phyloP scores from a whole-genome alignment of 768 basidiomycete species.

The Termitomyces sp. region DNA sequence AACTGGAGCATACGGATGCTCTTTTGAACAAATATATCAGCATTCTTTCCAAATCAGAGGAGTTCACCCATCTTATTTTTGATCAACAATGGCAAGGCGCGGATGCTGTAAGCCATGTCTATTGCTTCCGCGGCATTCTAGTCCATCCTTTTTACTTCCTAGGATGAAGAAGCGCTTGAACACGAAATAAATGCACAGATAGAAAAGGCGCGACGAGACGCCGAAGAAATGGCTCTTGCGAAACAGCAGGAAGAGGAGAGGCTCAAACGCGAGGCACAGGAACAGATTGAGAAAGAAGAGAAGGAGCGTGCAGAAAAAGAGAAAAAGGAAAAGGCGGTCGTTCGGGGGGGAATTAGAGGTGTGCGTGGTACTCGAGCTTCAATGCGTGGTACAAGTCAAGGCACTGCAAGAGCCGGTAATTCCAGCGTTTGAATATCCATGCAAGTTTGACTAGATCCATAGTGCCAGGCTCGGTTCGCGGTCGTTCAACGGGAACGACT shows the following conservation, averaged over 20 bases:
- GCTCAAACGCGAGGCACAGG: constrained; percentile 44
- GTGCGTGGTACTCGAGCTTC: constrained; percentile 70
- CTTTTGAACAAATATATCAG: constrained; percentile 72
- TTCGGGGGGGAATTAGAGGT: constrained; percentile 59
- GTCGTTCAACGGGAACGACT: constrained; percentile 2
- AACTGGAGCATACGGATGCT: constrained; percentile 67
- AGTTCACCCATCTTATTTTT: constrained; percentile 61
- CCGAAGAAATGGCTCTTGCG: constrained; percentile 37
- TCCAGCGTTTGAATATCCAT: not conserved
- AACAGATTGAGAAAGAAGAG: constrained; percentile 34
- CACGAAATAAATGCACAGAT: constrained; percentile 41
- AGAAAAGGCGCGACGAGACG: constrained; percentile 36
- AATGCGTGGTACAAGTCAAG: constrained; percentile 41
- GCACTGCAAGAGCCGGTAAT: constrained; percentile 32
- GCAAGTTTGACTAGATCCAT: not conserved
- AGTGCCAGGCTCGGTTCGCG: constrained; percentile 2
- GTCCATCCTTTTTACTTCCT: not conserved
- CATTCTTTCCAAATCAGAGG: constrained; percentile 67
- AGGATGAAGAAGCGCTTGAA: constrained; percentile 60
- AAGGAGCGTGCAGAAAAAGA: constrained; percentile 40
- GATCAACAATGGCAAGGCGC: constrained; percentile 77
- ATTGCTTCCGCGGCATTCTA: not conserved
- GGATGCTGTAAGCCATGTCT: constrained; percentile 48
- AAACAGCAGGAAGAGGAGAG: constrained; percentile 35
- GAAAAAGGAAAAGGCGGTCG: constrained; percentile 30